A percentile compares a stretch with the other conserved stretches of the same genome.
phyloP scores from a whole-genome alignment of 202 grass and related monocot genomes.

The Zizania palustris region DNA sequence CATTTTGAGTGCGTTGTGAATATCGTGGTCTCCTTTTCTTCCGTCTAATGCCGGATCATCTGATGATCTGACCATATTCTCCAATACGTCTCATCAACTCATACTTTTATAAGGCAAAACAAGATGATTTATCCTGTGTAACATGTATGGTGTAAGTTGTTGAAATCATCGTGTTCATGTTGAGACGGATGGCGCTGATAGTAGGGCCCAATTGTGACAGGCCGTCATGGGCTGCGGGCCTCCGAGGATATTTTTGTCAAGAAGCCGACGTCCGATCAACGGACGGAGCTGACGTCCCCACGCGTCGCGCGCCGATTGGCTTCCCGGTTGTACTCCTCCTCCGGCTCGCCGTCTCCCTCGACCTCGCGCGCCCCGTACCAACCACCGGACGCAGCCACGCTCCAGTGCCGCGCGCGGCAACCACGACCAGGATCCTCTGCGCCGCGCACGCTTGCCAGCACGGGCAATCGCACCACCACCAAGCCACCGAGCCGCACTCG shows the following conservation, averaged over 20 bases:
- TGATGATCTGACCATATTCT: neutral
- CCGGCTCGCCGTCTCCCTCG: neutral
- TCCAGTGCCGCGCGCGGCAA: constrained; percentile 12
- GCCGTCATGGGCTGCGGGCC: neutral
- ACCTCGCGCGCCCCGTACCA: constrained; percentile 41
- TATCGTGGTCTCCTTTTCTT: neutral
- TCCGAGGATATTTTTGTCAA: constrained; percentile 51
- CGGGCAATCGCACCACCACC: constrained; percentile 1
- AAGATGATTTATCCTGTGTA: too few relatives aligned
- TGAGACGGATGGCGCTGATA: neutral
- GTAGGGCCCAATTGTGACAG: neutral
- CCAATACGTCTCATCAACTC: neutral
- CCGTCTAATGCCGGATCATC: neutral
- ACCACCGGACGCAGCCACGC: constrained; percentile 12
- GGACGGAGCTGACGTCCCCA: constrained; percentile 40
- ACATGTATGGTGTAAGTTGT: too few relatives aligned
- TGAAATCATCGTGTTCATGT: neutral
- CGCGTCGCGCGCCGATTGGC: constrained; percentile 24
- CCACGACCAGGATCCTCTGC: constrained; percentile 44
- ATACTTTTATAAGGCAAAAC: too few relatives aligned
- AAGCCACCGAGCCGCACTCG: constrained; percentile 5
- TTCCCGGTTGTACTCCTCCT: neutral
- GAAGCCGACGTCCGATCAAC: constrained; percentile 38
- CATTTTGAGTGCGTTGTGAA: too few relatives aligned
- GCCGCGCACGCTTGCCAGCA: neutral